A percentile compares a stretch with the other conserved stretches of the same genome.
These are phyloP conservation scores for Colletotrichum sp. DNA, from an alignment of 2,329 filamentous ascomycete genomes.

Conservation along the genomic window DNA sequence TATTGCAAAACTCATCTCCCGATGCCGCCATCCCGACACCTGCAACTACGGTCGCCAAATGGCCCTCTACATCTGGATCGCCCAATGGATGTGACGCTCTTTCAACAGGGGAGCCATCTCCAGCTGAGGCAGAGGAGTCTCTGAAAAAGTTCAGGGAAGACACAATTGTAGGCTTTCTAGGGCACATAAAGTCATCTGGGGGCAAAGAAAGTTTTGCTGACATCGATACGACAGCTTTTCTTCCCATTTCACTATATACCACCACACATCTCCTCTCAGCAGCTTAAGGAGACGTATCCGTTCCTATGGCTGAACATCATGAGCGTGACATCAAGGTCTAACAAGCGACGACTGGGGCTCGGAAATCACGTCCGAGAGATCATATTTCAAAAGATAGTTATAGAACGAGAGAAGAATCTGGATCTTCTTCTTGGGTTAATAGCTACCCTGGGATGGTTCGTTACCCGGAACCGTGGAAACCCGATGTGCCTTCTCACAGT, in stretches of 20 bases:
- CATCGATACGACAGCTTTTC: fast-evolving
- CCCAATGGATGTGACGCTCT: fast-evolving
- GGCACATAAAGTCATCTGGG: fast-evolving
- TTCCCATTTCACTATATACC: neutral
- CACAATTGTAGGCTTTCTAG: fast-evolving
- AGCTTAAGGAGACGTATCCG: neutral
- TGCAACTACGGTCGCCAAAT: neutral
- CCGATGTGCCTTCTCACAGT: fast-evolving
- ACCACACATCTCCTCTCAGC: neutral
- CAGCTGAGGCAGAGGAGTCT: neutral
- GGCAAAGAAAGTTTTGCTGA: fast-evolving
- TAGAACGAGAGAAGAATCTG: neutral
- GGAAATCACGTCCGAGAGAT: neutral
- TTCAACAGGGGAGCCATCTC: fast-evolving
- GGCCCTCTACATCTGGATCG: neutral
- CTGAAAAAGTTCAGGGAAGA: neutral
- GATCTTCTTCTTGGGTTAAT: neutral
- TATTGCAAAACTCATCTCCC: fast-evolving
- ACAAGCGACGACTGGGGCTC: neutral
- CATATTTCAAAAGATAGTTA: fast-evolving
- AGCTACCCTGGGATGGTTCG: neutral
- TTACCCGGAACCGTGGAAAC: neutral
- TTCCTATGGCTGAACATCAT: neutral
- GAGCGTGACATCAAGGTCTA: neutral
- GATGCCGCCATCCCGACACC: neutral